A percentile compares a stretch with the other conserved stretches of the same genome.
These are phyloP conservation scores for Wickerhamiella vanderwaltii DNA, from an alignment of 805 yeast species.

Conservation along the genomic window DNA sequence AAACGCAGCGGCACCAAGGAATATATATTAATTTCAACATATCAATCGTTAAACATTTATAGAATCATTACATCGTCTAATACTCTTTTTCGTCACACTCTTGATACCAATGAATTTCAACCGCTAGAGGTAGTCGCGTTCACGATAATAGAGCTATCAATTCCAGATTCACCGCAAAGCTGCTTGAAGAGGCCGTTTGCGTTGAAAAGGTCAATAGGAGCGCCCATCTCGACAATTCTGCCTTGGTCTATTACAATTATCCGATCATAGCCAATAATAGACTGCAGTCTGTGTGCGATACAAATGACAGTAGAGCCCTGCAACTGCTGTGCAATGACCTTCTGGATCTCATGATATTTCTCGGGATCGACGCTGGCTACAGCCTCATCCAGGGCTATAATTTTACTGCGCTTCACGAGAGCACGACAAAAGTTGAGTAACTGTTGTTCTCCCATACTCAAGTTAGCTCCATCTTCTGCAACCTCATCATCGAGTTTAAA, in stretches of 20 bases:
- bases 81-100: too few relatives aligned
- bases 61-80: too few relatives aligned
- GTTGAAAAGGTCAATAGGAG: conserved; percentile 39
- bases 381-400: conserved; percentile 61
- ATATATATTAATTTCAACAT: too few relatives aligned
- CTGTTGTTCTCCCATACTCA: conserved; percentile 57
- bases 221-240: conserved; percentile 39
- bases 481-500: conserved; percentile 50
- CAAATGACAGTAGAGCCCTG: conserved; percentile 52
- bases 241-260: conserved; percentile 52
- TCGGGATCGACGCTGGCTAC: conserved; percentile 68
- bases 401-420: conserved; percentile 46
- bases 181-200: conserved; percentile 43
- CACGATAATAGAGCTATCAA: too few relatives aligned
- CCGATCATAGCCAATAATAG: conserved; percentile 46
- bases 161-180: conserved; percentile 39
- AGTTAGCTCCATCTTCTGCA: conserved; percentile 58
- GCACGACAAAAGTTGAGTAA: conserved; percentile 60
- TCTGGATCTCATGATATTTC: conserved; percentile 54
- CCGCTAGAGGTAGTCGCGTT: too few relatives aligned
- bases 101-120: too few relatives aligned
- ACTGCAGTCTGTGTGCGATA: conserved; percentile 58
- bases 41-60: too few relatives aligned
- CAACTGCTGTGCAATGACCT: conserved; percentile 47
- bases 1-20: too few relatives aligned